Evolutionary conservation across 768 basidiomycete species (phyloP).

Genomic region (Boletus fagicola): DNA sequence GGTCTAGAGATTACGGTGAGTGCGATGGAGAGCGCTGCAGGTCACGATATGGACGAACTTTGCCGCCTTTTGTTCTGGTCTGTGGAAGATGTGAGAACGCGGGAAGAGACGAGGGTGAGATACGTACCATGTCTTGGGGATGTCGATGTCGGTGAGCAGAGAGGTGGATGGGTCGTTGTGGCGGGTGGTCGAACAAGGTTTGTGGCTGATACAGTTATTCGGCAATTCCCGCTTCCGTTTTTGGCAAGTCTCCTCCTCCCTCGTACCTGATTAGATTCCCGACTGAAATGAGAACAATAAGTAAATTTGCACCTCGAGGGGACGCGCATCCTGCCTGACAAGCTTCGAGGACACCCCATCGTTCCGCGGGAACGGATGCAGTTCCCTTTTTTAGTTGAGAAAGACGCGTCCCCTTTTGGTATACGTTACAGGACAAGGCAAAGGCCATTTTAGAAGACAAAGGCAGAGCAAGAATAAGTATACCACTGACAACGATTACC

Average conservation of each 20-base stretch:
- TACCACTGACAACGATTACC: background rate
- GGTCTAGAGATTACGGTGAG: conserved; percentile 39
- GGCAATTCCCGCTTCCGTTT: conserved; percentile 31
- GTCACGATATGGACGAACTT: conserved; percentile 31
- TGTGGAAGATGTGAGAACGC: conserved; percentile 15
- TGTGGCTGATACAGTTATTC: conserved; percentile 51
- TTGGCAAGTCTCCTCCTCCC: too few relatives aligned
- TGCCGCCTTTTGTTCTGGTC: conserved; percentile 44
- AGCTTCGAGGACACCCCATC: too few relatives aligned
- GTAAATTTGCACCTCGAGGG: too few relatives aligned
- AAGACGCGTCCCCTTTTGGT: background rate
- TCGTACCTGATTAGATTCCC: too few relatives aligned
- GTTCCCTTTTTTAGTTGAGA: too few relatives aligned
- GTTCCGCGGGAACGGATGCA: too few relatives aligned
- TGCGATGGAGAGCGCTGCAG: conserved; percentile 12
- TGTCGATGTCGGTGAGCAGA: conserved; percentile 56
- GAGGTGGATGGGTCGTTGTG: conserved; percentile 27
- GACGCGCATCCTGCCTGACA: too few relatives aligned
- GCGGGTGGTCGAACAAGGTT: conserved; percentile 47
- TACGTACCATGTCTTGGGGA: conserved; percentile 69
- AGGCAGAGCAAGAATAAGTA: background rate
- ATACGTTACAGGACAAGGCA: background rate
- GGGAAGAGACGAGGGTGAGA: background rate
- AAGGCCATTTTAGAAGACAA: background rate
- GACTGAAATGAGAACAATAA: too few relatives aligned